Base-by-base conservation (phyloP, 2,329 filamentous ascomycete genomes). In the Alternaria gansuensis region DNA sequence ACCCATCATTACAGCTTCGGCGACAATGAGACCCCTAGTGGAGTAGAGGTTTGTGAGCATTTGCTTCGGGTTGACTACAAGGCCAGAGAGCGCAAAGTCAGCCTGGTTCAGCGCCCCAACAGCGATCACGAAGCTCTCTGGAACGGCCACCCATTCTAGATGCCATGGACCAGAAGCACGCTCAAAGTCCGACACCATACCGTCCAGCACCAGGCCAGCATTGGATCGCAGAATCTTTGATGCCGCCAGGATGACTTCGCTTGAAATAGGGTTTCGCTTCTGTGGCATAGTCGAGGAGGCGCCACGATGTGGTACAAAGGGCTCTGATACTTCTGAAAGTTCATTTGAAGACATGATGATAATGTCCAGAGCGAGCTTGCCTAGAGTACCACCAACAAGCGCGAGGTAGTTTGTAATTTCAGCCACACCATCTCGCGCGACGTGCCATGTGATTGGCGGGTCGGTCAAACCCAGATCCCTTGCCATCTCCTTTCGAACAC, bases 1-100 rank as follows among this genome's bases (percentile, higher is more conserved):
- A 1, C 79, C 81, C 85, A 87, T 86, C 84, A 87, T 86, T n/a
- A 87, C 82, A 2, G 84, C 83, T 73, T 87, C 85, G 0, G 79
- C 84, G 11, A 86, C 84, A 62, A 86, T 86, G 21, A 86, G 70
- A 0, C 84, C 84, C 40, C 75, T 75, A 0, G 83, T 85, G 0
- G 81, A 84, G 44, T 80, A 76, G 1, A 87, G 74, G 60, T 86
- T 87, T 0, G 72, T 67, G 52, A 80, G 64, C 83, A 87, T 85
- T 13, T 78, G 73, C 49, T 80, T 77, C 0, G 74, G 74, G 59
- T 86, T 79, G 5, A 87, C 84, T 2, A 82, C 79, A 0, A 87
- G 76, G 0, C 83, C 84, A 0, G 78, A 76, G 1, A 86, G 73
- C 0, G 82, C 83, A 63, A 86, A 86, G 37, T 82, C 79, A 1